Base-by-base conservation (phyloP, 306 rosid genomes). In the Castanea crenata region DNA sequence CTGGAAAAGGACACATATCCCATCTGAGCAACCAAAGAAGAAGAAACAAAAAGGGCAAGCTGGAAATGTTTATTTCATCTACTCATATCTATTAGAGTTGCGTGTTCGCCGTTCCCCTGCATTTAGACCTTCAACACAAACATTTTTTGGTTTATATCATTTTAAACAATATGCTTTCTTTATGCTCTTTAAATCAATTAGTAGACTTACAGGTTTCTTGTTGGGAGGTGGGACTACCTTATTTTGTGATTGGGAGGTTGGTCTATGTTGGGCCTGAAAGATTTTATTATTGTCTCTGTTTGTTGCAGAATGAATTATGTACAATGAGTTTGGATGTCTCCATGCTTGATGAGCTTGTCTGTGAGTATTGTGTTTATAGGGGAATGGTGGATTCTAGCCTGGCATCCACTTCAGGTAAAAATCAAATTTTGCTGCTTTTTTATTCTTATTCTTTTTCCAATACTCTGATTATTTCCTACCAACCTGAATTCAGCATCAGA, bases 281-380 rank as follows among this genome's bases (percentile, higher is more conserved):
- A 44, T 25, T 77, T 81, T 14, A 85, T 72, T 76, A 6, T 76
- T 90, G 38, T 57, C 31, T 73, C 20, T 78, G 25, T 73, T 55
- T 70, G n/a, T 88, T 84, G 84, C 96, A 96, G 99, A 96, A 93
- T 83, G 98, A 96, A 77, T 85, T 96, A 79, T 89, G 97, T 84
- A 92, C 96, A 82, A 96, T 91, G 87, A 88, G 82, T 73, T 82
- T 96, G 87, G 98, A 93, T 88, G 88, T 88, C 77, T 86, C 94
- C 27, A 79, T 91, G 78, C 97, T 95, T 83, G 98, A 96, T 74
- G 97, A 96, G 82, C 98, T 96, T 87, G 98, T 96, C 79, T 93
- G 88, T 20, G 99, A 96, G 82, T 93, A 96, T 83, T 93, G 98
- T 81, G 90, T 96, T 83, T 96, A 96, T 75, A 84, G 99, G 86